Conservation (phyloP, 345 rosid genomes). For the Capsella bursapastoris region DNA sequence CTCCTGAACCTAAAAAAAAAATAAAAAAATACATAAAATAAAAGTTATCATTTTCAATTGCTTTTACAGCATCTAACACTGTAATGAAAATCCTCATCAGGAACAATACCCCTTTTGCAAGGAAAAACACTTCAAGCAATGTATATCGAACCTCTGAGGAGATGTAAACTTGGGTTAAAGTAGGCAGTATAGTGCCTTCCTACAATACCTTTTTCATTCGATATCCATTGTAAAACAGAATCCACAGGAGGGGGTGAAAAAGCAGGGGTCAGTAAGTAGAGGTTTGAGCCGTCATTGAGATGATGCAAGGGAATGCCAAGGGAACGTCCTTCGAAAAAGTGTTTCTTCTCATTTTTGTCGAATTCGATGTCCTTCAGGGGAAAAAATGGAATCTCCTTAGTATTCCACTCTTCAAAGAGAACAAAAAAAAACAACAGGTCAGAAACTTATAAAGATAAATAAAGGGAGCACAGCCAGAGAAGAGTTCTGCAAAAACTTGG, state of each 20-base stretch:
- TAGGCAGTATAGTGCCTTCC: slow-evolving; percentile 27
- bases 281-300: slow-evolving; percentile 75
- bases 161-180: slow-evolving; percentile 43
- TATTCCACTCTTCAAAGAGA: slow-evolving; percentile 46
- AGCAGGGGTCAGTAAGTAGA: slow-evolving; percentile 71
- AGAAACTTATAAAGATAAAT: not conserved
- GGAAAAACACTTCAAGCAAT: slow-evolving; percentile 17
- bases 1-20: slow-evolving; percentile 50
- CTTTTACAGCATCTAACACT: slow-evolving; percentile 30
- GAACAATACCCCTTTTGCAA: slow-evolving; percentile 5
- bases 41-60: slow-evolving; percentile 13
- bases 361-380: slow-evolving; percentile 41
- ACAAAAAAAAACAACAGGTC: slow-evolving; percentile 10
- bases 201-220: slow-evolving; percentile 55
- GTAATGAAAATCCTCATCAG: not conserved
- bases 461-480: slow-evolving; percentile 6
- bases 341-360: slow-evolving; percentile 39
- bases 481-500: slow-evolving; percentile 20
- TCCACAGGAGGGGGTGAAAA: slow-evolving; percentile 75
- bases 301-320: slow-evolving; percentile 67
- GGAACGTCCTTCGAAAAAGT: slow-evolving; percentile 47
- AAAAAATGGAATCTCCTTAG: slow-evolving; percentile 55
- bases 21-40: slow-evolving; percentile 19
- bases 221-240: slow-evolving; percentile 64
- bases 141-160: slow-evolving; percentile 48